Percentiles rank a stretch among this genome's conserved stretches.
Conservation (phyloP, 371 early-diverging fungal genomes). For the Umbelopsis sp. region DNA sequence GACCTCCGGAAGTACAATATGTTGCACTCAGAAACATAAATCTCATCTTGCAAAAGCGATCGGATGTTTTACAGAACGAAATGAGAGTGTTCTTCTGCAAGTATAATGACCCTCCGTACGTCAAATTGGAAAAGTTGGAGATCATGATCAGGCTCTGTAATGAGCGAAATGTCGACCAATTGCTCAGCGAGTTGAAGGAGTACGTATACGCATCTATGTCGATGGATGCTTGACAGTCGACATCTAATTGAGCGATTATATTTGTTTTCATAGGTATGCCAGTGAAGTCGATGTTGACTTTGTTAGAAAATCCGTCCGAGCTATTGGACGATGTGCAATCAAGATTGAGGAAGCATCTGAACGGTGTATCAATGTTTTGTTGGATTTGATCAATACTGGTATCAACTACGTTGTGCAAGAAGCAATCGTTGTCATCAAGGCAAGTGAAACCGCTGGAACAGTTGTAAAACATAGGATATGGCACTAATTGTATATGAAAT, state of each 20-base stretch:
- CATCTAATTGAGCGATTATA: neutral
- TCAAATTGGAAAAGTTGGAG: slow-evolving; percentile 96
- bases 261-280: slow-evolving; percentile 68
- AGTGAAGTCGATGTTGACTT: slow-evolving; percentile 98
- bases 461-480: neutral
- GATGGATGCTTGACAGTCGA: too few species aligned
- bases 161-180: slow-evolving; percentile 85
- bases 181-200: slow-evolving; percentile 93
- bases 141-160: slow-evolving; percentile 89
- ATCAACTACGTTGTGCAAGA: slow-evolving; percentile 94
- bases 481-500: slow-evolving; percentile 11
- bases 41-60: slow-evolving; percentile 92
- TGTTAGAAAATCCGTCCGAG: slow-evolving; percentile 88
- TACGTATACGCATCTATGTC: slow-evolving; percentile 33
- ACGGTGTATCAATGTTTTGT: slow-evolving; percentile 81
- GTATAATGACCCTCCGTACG: slow-evolving; percentile 98
- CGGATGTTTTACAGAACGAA: slow-evolving; percentile 87
- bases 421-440: slow-evolving; percentile 89
- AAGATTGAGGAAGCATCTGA: slow-evolving; percentile 90
- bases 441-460: slow-evolving; percentile 23
- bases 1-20: slow-evolving; percentile 93
- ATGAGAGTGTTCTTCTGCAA: slow-evolving; percentile 97
- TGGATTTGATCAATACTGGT: slow-evolving; percentile 90
- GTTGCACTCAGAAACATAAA: slow-evolving; percentile 95
- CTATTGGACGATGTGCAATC: slow-evolving; percentile 93